Conservation (phyloP, 2,329 filamentous ascomycete species). For the Penicillium paneum region DNA sequence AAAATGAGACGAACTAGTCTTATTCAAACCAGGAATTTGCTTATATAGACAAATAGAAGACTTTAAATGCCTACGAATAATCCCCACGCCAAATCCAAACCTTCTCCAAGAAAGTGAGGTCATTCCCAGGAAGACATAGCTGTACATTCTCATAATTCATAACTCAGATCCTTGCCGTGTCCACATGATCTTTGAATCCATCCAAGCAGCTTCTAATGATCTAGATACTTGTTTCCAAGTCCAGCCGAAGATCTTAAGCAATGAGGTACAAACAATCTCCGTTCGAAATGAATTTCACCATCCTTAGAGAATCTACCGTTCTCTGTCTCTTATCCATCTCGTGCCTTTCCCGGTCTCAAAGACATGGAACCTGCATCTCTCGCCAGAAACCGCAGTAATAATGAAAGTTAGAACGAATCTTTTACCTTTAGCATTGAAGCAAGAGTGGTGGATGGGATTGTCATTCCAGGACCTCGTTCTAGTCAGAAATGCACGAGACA, state of each 20-base stretch:
- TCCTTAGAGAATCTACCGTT: neutral
- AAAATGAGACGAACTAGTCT: too few species aligned
- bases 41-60: too few species aligned
- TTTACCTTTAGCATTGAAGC: neutral
- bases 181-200: too few species aligned
- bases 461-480: neutral
- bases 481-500: neutral
- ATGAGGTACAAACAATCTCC: neutral
- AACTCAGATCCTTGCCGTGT: too few species aligned
- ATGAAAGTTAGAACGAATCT: neutral
- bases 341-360: neutral
- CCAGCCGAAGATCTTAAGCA: neutral
- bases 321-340: neutral
- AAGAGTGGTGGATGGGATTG: neutral
- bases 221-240: neutral
- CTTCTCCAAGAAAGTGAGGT: too few species aligned
- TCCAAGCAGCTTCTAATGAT: too few species aligned
- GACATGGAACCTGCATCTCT: neutral
- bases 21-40: too few species aligned
- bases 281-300: neutral
- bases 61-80: too few species aligned
- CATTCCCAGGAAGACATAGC: too few species aligned
- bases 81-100: too few species aligned
- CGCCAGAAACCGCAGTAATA: neutral
- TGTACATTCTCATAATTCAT: too few species aligned